These are phyloP conservation scores for Phlyctochytrium planicorne DNA, from an alignment of 192 early-diverging fungal species.

Conservation along the genomic window DNA sequence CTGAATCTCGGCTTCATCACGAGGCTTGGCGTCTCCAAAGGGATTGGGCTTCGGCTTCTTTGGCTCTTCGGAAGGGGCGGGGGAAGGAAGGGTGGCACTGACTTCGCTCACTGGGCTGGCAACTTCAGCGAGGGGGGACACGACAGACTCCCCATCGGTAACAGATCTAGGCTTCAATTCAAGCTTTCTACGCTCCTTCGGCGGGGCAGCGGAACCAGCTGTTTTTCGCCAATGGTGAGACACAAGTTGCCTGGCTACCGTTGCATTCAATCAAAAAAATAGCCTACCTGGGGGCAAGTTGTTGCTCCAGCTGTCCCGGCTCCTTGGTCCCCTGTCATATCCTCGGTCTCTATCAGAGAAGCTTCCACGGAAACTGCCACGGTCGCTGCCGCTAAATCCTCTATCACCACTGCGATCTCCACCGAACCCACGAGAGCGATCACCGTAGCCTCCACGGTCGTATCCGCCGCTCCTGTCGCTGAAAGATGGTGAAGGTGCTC, in stretches of 20 bases:
- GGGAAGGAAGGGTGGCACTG: constrained; percentile 4
- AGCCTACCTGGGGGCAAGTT: background rate
- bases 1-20: constrained; percentile 54
- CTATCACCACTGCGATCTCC: constrained; percentile 17
- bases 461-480: constrained; percentile 30
- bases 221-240: too few relatives aligned
- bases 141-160: background rate
- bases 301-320: constrained; percentile 6
- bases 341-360: constrained; percentile 21
- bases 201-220: too few relatives aligned
- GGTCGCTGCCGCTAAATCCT: constrained; percentile 24
- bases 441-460: constrained; percentile 36
- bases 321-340: constrained; percentile 9
- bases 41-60: constrained; percentile 52
- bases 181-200: constrained; percentile 39
- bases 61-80: constrained; percentile 15
- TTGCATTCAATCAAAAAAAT: background rate
- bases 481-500: constrained; percentile 37
- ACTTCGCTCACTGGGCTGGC: constrained; percentile 10
- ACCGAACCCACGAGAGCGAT: constrained; percentile 14
- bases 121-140: constrained; percentile 6
- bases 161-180: constrained; percentile 41
- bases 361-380: constrained; percentile 27
- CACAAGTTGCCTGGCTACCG: background rate
- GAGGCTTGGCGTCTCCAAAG: constrained; percentile 52